Base-by-base conservation (phyloP, 1,284 basidiomycete genomes). In the Sanghuangporus sanghuang region DNA sequence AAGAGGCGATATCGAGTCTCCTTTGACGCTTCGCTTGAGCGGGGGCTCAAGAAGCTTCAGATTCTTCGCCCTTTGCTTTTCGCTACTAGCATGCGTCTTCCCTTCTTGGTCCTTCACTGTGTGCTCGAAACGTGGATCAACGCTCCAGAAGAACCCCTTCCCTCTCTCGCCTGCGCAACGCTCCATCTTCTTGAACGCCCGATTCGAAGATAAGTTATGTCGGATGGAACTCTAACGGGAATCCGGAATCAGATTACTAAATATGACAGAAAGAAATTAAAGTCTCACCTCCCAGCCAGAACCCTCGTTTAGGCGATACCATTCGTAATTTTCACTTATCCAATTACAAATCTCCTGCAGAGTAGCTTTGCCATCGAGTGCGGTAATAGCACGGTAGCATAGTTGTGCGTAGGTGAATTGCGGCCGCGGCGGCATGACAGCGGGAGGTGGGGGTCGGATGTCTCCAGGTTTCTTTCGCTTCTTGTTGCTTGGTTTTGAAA, bases 331-430 rank as follows among this genome's bases (percentile, higher is more conserved):
- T 56, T 89, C 89, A 71, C 89, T 87, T 66, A 97, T 93, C 93
- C 94, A 97, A 61, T 86, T 85, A 72, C 93, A 94, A 57, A 97
- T 94, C 71, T 96, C 93, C 68, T 95, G 93, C 65, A 97, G 73
- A 0, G 95, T 96, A 35, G 92, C 93, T 73, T 93, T 91, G 48
- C 92, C 92, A 53, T 87, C 87, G 69, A 90, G 81, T 39, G 82
- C 83, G 70, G 87, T 90, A 74, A 93, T 90, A 63, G 90, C 89
- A 53, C 85, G 83, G 76, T 87, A 90, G 68, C 90, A 92, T 59
- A 93, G 78, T 68, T 90, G 88, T 23, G 89, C 87, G 74, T 92
- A 91, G 44, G 90, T 92, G 61, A 87, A 80, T 39, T 84, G 79
- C 21, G 90, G 90, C 73, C 91, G 91, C 21, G 87, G 87, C 46